phyloP scores from a whole-genome alignment of 2,329 filamentous ascomycete species.

The Aspergillus tamarii region DNA sequence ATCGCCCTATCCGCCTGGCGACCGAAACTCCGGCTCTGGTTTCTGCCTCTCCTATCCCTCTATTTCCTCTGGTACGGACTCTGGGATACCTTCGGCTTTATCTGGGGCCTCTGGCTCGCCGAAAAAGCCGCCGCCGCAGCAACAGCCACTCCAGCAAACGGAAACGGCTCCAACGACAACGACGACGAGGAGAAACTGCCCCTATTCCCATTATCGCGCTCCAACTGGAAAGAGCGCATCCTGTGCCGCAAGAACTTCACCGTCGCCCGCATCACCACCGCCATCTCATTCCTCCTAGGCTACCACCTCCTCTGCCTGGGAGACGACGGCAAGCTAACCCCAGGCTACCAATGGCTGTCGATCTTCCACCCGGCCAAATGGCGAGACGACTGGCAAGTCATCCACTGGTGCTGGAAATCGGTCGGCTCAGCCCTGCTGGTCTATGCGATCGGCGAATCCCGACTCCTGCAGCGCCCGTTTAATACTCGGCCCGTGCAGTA shows the following conservation, averaged over 20 bases:
- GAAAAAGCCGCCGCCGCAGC: conserved; percentile 12
- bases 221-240: background rate
- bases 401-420: conserved; percentile 26
- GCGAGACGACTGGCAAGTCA: conserved; percentile 22
- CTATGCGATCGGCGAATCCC: conserved; percentile 24
- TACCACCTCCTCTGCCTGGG: conserved; percentile 25
- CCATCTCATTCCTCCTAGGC: conserved; percentile 18
- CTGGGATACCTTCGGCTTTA: conserved; percentile 28
- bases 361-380: conserved; percentile 21
- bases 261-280: conserved; percentile 1
- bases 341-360: conserved; percentile 24
- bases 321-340: conserved; percentile 23
- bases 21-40: conserved; percentile 14
- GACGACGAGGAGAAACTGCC: background rate
- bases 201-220: background rate
- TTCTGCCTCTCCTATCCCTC: conserved; percentile 12
- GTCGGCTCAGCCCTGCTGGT: conserved; percentile 22
- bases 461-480: conserved; percentile 23
- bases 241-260: background rate
- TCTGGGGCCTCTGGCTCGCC: conserved; percentile 26
- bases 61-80: conserved; percentile 28
- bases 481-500: conserved; percentile 27
- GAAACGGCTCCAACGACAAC: background rate
- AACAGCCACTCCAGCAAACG: background rate
- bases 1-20: conserved; percentile 22